Conservation (phyloP, 495 filamentous ascomycete species). For the Jackrogersella minutella region DNA sequence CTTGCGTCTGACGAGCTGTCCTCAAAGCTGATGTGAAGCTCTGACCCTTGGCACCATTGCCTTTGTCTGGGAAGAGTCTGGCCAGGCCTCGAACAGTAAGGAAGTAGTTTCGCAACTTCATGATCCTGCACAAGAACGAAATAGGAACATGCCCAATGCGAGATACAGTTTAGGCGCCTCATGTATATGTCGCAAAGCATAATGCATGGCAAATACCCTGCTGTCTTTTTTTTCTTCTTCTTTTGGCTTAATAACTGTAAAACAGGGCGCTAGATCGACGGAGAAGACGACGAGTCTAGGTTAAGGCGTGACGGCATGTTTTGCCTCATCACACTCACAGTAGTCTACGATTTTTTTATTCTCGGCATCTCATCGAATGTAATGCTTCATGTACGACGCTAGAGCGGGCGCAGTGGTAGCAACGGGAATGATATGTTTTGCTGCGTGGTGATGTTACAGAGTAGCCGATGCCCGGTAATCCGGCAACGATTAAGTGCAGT, state of each 20-base stretch:
- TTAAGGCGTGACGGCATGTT: constrained; percentile 19
- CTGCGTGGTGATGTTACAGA: constrained; percentile 1
- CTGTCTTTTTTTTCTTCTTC: too few species aligned
- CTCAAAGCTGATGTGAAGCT: background rate
- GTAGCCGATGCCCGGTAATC: constrained; percentile 20
- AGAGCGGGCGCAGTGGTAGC: background rate
- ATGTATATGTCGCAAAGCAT: constrained; percentile 15
- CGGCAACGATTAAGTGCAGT: constrained; percentile 29
- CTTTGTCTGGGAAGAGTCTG: background rate
- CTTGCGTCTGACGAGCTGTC: constrained; percentile 6
- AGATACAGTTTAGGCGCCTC: constrained; percentile 14
- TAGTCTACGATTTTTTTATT: background rate
- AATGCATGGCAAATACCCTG: constrained; percentile 7
- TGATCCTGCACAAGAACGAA: constrained; percentile 22
- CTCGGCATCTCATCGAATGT: background rate
- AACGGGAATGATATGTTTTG: constrained; percentile 7
- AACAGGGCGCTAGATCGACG: constrained; percentile 7
- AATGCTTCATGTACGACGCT: constrained; percentile 10
- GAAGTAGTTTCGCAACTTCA: constrained; percentile 10
- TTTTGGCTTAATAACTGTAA: constrained; percentile 14
- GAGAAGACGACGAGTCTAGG: constrained; percentile 1
- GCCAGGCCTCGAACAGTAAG: background rate
- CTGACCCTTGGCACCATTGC: background rate
- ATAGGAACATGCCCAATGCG: constrained; percentile 21
- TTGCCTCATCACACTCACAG: constrained; percentile 24